Percentiles rank a stretch among this genome's conserved stretches.
These are phyloP conservation scores for Pholiota microspora DNA, from an alignment of 768 basidiomycete genomes.

Conservation along the genomic window DNA sequence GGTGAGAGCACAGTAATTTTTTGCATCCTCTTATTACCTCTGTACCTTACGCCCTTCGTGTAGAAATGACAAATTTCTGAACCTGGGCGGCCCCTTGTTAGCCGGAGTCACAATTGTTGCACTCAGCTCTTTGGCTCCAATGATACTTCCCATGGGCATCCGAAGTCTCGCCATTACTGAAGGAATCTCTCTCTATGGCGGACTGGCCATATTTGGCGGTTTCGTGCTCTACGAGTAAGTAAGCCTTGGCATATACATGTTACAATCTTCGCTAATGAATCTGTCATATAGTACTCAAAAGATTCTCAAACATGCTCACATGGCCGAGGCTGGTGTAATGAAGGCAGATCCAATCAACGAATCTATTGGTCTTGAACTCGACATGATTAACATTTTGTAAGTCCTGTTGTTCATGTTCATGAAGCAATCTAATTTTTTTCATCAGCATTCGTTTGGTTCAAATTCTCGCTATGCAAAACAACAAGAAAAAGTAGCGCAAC, in stretches of 20 bases:
- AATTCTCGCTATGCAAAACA: conserved; percentile 68
- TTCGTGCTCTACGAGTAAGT: conserved; percentile 87
- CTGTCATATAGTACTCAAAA: conserved; percentile 67
- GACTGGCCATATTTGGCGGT: conserved; percentile 83
- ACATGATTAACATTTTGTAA: conserved; percentile 90
- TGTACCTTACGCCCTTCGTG: neutral
- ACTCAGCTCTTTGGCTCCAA: conserved; percentile 81
- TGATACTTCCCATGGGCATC: conserved; percentile 83
- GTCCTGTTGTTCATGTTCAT: conserved; percentile 20
- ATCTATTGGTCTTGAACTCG: conserved; percentile 75
- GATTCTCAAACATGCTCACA: conserved; percentile 71
- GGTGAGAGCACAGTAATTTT: conserved; percentile 43
- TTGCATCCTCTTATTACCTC: neutral
- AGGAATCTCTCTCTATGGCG: conserved; percentile 80
- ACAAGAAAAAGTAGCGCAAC: conserved; percentile 43
- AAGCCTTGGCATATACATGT: too few relatives aligned
- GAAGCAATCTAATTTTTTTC: neutral
- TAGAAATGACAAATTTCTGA: conserved; percentile 79
- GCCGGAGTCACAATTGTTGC: conserved; percentile 90
- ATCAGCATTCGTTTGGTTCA: conserved; percentile 77
- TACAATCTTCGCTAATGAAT: too few relatives aligned
- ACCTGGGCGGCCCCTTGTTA: conserved; percentile 84
- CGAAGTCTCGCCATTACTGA: conserved; percentile 77
- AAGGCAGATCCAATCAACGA: conserved; percentile 76
- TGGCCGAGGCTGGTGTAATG: conserved; percentile 67